phyloP scores from a whole-genome alignment of 345 rosid genomes.

The Aegle marmelos region DNA sequence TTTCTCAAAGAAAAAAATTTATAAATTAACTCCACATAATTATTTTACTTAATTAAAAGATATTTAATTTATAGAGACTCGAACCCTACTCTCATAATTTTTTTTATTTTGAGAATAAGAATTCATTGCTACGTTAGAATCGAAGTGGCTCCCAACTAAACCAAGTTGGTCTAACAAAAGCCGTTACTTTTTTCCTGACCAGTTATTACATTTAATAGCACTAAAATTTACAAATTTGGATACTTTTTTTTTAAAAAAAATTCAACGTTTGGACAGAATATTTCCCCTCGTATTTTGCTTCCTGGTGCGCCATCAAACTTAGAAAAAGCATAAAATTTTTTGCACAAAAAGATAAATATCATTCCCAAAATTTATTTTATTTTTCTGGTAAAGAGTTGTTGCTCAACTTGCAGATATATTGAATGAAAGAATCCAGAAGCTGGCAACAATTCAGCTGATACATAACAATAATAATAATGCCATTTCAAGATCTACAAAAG shows the following conservation, averaged over 20 bases:
- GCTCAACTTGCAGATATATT: not conserved
- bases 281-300: not conserved
- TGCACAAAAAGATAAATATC: not conserved
- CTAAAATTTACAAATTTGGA: not conserved
- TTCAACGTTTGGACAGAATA: not conserved
- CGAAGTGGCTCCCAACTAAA: not conserved
- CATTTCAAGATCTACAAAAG: not conserved
- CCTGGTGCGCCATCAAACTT: not conserved
- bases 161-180: not conserved
- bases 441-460: too few species aligned
- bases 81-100: too few species aligned
- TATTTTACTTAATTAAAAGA: too few species aligned
- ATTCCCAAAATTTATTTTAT: not conserved
- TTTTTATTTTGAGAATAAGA: too few species aligned
- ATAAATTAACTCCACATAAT: too few species aligned
- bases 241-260: not conserved
- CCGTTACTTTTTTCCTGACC: not conserved
- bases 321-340: not conserved
- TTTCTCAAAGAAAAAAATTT: too few species aligned
- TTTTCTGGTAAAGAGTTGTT: not conserved
- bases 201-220: not conserved
- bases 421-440: too few species aligned
- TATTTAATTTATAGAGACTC: too few species aligned
- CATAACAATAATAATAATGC: not conserved
- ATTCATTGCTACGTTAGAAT: too few species aligned